Evolutionary conservation across 192 early-diverging fungal species (phyloP).

Genomic region (Dissophora ornata): DNA sequence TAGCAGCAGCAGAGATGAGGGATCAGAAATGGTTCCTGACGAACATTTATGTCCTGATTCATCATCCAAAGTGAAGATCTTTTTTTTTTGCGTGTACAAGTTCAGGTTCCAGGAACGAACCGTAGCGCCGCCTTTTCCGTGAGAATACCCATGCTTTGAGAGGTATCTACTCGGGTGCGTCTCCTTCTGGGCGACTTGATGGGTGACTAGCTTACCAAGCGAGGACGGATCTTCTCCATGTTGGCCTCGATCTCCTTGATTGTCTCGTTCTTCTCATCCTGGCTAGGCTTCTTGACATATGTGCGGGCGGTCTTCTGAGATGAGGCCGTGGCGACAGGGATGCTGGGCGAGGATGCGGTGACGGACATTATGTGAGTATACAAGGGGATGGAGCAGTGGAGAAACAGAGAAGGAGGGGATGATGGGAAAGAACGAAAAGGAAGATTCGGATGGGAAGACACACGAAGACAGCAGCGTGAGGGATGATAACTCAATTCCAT

Average conservation of each 20-base stretch:
- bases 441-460: too few species aligned
- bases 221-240: slow-evolving; percentile 56
- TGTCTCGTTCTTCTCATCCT: slow-evolving; percentile 48
- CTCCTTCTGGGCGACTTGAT: too few species aligned
- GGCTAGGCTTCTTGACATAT: slow-evolving; percentile 47
- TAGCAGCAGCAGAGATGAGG: not conserved
- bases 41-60: too few species aligned
- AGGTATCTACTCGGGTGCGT: too few species aligned
- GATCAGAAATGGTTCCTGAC: not conserved
- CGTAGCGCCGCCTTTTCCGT: not conserved
- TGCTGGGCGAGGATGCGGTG: slow-evolving; percentile 24
- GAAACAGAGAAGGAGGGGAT: slow-evolving; percentile 4
- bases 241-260: slow-evolving; percentile 52
- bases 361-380: slow-evolving; percentile 37
- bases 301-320: slow-evolving; percentile 33
- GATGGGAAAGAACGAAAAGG: not conserved
- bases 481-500: not conserved
- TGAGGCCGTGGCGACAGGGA: slow-evolving; percentile 7
- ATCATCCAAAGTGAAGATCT: too few species aligned
- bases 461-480: not conserved
- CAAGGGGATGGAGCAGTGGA: slow-evolving; percentile 12
- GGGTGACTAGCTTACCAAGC: slow-evolving; percentile 31
- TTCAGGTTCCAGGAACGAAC: too few species aligned
- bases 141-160: too few species aligned
- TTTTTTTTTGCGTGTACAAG: too few species aligned